Evolutionary conservation across 2,329 filamentous ascomycete genomes (phyloP).

Genomic region (Aspergillus pseudonomiae): DNA sequence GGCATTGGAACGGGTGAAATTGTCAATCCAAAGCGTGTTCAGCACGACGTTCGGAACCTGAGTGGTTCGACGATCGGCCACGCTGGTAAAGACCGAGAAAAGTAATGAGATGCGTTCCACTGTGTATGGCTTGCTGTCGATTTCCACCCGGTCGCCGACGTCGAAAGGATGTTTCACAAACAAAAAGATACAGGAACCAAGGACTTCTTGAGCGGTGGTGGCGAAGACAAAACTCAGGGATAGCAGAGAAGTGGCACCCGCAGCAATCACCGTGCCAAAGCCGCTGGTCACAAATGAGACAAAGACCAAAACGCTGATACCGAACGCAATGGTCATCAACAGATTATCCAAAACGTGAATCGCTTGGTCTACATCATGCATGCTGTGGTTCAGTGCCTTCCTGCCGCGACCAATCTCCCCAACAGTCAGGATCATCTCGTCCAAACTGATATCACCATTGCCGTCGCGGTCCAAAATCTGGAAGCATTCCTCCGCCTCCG

Average conservation of each 20-base stretch:
- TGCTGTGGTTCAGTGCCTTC: constrained; percentile 86
- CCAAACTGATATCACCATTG: constrained; percentile 92
- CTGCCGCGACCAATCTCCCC: constrained; percentile 82
- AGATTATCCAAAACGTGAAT: constrained; percentile 88
- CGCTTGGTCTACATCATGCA: constrained; percentile 97
- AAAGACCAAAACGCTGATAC: constrained; percentile 83
- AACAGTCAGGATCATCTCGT: constrained; percentile 91
- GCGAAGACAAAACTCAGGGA: constrained; percentile 98
- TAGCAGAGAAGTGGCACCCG: constrained; percentile 86
- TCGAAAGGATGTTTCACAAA: constrained; percentile 99
- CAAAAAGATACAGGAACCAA: constrained; percentile 98
- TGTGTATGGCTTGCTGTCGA: constrained; percentile 67
- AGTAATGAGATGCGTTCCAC: constrained; percentile 94
- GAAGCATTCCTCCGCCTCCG: constrained; percentile 86
- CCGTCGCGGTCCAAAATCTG: constrained; percentile 77
- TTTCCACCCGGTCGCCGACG: constrained; percentile 90
- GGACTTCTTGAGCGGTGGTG: constrained; percentile 86
- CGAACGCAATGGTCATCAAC: constrained; percentile 75
- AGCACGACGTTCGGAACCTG: constrained; percentile 89
- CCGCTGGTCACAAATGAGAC: constrained; percentile 86
- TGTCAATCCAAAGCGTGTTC: constrained; percentile 94
- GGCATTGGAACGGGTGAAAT: constrained; percentile 84
- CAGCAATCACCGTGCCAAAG: constrained; percentile 83
- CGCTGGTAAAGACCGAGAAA: constrained; percentile 86
- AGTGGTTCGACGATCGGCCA: constrained; percentile 76